Percentiles rank a stretch among this genome's conserved stretches.
These are phyloP conservation scores for Candida nanaspora DNA, from an alignment of 805 yeast genomes.

Conservation along the genomic window DNA sequence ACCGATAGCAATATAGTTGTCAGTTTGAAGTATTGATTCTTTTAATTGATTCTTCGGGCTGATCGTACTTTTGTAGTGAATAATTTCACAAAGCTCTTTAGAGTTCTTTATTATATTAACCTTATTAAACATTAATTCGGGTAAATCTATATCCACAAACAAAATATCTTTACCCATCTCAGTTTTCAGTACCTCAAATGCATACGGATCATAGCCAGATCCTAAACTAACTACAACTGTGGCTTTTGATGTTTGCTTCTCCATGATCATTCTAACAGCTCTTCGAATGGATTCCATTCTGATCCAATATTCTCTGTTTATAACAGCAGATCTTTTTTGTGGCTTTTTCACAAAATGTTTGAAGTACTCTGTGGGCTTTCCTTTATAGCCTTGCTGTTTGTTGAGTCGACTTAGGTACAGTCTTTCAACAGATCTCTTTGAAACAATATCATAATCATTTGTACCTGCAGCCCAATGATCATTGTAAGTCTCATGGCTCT, in stretches of 20 bases:
- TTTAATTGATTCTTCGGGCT: no score
- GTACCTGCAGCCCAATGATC: slow-evolving; percentile 78
- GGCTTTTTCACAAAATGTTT: slow-evolving; percentile 59
- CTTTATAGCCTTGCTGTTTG: slow-evolving; percentile 2
- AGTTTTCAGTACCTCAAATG: slow-evolving; percentile 41
- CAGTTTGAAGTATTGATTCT: slow-evolving; percentile 23
- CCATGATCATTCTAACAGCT: slow-evolving; percentile 40
- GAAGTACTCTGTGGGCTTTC: slow-evolving; percentile 40
- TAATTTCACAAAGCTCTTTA: slow-evolving; percentile 36
- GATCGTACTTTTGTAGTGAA: slow-evolving; percentile 27
- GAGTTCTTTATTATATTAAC: slow-evolving; percentile 42
- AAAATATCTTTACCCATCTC: slow-evolving; percentile 19
- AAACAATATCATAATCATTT: slow-evolving; percentile 75
- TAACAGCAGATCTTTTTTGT: slow-evolving; percentile 69
- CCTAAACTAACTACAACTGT: slow-evolving; percentile 57
- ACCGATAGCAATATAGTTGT: slow-evolving; percentile 49
- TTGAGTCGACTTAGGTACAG: slow-evolving; percentile 34
- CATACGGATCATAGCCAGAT: slow-evolving; percentile 67
- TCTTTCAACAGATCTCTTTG: slow-evolving; percentile 72
- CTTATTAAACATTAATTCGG: slow-evolving; percentile 56
- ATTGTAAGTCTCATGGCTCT: slow-evolving; percentile 29
- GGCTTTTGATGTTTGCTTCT: slow-evolving; percentile 15
- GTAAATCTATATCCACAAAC: slow-evolving; percentile 71
- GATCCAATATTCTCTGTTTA: slow-evolving; percentile 79
- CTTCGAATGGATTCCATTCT: slow-evolving; percentile 64